Conservation (phyloP, 805 yeast genomes). For the Kregervanrija delftensis region DNA sequence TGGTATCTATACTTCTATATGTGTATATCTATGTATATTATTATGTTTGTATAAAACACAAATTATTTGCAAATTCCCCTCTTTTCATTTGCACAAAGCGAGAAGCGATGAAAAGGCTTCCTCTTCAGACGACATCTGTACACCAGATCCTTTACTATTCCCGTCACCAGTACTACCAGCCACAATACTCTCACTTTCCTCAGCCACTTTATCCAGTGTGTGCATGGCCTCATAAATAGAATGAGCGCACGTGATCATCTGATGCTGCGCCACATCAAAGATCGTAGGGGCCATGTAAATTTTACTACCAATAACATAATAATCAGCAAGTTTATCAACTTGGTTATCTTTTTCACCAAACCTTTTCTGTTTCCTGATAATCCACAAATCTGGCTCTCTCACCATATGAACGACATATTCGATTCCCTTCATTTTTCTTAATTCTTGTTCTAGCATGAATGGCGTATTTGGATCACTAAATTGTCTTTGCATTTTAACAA, state of each 20-base stretch:
- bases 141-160: too few species aligned
- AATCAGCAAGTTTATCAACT: conserved; percentile 58
- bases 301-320: conserved; percentile 85
- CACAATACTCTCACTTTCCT: too few species aligned
- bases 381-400: conserved; percentile 91
- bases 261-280: too few species aligned
- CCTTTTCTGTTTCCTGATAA: conserved; percentile 76
- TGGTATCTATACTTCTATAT: not conserved
- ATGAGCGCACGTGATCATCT: too few species aligned
- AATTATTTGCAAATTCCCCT: not conserved
- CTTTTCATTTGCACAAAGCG: not conserved
- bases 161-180: too few species aligned
- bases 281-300: conserved; percentile 85
- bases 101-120: not conserved
- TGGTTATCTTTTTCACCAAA: conserved; percentile 41
- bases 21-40: not conserved
- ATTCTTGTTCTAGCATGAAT: conserved; percentile 35
- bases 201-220: too few species aligned
- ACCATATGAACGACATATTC: conserved; percentile 74
- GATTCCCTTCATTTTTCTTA: conserved; percentile 73
- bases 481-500: conserved; percentile 90
- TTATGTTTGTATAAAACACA: not conserved
- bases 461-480: conserved; percentile 42
- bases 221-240: too few species aligned
- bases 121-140: not conserved